Conservation (phyloP, 192 early-diverging fungal genomes). For the Podila minutissima region DNA sequence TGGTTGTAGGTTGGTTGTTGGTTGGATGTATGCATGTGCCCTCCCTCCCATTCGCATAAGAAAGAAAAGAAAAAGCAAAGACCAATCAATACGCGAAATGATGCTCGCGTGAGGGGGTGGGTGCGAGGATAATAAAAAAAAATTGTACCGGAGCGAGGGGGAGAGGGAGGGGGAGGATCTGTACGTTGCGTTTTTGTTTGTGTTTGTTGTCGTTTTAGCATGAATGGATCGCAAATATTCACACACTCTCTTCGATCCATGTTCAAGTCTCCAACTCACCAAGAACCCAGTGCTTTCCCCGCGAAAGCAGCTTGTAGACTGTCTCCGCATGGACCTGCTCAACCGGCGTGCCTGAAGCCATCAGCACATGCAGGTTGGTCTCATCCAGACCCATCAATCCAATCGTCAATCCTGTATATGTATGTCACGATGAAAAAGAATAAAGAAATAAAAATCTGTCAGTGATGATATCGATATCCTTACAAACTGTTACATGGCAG, state of each 20-base stretch:
- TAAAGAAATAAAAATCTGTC: background rate
- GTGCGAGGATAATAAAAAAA: background rate
- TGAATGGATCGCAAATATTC: background rate
- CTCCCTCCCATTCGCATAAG: background rate
- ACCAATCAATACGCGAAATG: background rate
- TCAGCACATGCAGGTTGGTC: slow-evolving; percentile 85
- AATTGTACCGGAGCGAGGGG: background rate
- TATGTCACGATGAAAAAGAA: background rate
- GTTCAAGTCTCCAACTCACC: slow-evolving; percentile 9
- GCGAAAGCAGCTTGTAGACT: slow-evolving; percentile 54
- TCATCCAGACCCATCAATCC: slow-evolving; percentile 86
- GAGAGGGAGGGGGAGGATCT: too few relatives aligned
- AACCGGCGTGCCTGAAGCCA: slow-evolving; percentile 74
- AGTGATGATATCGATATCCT: background rate
- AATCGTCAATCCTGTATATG: slow-evolving; percentile 61
- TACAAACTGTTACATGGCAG: background rate
- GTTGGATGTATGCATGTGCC: background rate
- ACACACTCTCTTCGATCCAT: too few relatives aligned
- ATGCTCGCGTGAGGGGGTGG: background rate
- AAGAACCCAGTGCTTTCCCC: slow-evolving; percentile 87
- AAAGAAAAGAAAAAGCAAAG: background rate
- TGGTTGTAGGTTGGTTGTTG: too few relatives aligned
- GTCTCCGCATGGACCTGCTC: slow-evolving; percentile 80
- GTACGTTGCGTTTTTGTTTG: too few relatives aligned
- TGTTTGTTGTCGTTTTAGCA: too few relatives aligned